Conservation (phyloP, 176 grass and related monocot species). For the Thalia dealbata region DNA sequence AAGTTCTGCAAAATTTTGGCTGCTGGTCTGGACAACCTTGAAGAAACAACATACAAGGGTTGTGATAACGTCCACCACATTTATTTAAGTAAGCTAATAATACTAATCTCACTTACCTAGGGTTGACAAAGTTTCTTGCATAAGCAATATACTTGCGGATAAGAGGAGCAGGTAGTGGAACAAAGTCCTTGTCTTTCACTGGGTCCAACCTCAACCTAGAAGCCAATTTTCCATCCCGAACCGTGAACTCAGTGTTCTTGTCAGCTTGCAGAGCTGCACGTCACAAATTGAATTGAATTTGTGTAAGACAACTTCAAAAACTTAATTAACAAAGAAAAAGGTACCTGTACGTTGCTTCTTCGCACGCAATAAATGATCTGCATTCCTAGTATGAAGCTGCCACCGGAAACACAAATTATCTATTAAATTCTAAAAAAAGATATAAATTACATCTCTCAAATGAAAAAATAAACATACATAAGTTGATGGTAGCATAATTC, state of each 20-base stretch:
- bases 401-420: background rate
- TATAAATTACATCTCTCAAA: background rate
- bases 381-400: slow-evolving; percentile 60
- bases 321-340: slow-evolving; percentile 17
- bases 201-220: slow-evolving; percentile 56
- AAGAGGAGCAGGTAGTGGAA: slow-evolving; percentile 45
- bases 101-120: slow-evolving; percentile 40
- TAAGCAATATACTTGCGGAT: slow-evolving; percentile 90
- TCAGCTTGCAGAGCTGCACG: slow-evolving; percentile 26
- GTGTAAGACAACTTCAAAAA: slow-evolving; percentile 2
- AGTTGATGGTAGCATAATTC: background rate
- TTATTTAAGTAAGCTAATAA: background rate
- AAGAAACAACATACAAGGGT: slow-evolving; percentile 9
- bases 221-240: slow-evolving; percentile 32
- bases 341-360: slow-evolving; percentile 61
- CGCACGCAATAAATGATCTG: slow-evolving; percentile 15
- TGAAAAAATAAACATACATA: background rate
- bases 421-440: background rate
- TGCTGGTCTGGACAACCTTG: slow-evolving; percentile 55
- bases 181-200: slow-evolving; percentile 61
- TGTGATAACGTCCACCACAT: background rate
- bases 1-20: slow-evolving; percentile 37
- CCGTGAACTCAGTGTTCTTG: slow-evolving; percentile 10
- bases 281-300: slow-evolving; percentile 22
- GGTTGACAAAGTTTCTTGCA: slow-evolving; percentile 51